Evolutionary conservation across 768 basidiomycete species (phyloP).

Genomic region (Xerocomellus intermedius): DNA sequence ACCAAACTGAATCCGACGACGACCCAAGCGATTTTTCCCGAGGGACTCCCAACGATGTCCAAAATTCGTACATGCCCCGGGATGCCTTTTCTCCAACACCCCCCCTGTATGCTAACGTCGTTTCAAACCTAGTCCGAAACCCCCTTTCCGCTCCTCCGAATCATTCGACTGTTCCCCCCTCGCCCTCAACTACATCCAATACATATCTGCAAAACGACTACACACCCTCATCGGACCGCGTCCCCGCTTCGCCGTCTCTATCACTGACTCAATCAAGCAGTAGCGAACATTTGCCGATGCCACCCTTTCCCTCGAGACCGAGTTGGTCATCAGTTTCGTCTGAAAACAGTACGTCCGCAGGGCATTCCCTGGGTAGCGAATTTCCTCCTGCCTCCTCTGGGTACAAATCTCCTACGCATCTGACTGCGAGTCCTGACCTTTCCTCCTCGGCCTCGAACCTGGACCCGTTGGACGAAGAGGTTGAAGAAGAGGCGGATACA

Average conservation of each 20-base stretch:
- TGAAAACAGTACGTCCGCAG: conserved; percentile 15
- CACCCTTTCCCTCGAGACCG: conserved; percentile 15
- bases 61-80: neutral
- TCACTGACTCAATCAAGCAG: conserved; percentile 16
- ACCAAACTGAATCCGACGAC: conserved; percentile 14
- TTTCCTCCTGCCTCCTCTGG: conserved; percentile 6
- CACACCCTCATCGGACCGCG: conserved; percentile 9
- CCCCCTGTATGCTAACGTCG: conserved; percentile 25
- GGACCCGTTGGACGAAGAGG: conserved; percentile 17
- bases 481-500: conserved; percentile 15
- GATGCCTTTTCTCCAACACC: conserved; percentile 15
- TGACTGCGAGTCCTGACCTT: conserved; percentile 24
- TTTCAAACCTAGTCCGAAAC: conserved; percentile 21
- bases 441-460: conserved; percentile 18
- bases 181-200: conserved; percentile 1
- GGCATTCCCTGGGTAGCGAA: conserved; percentile 19
- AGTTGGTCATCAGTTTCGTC: conserved; percentile 29
- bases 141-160: conserved; percentile 10
- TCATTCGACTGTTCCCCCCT: conserved; percentile 9
- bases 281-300: conserved; percentile 15
- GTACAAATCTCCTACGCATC: conserved; percentile 17
- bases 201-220: conserved; percentile 15
- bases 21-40: conserved; percentile 3
- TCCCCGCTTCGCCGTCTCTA: conserved; percentile 11
- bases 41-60: conserved; percentile 5